A percentile compares a stretch with the other conserved stretches of the same genome.
phyloP scores from a whole-genome alignment of 2,329 filamentous ascomycete genomes.

The Pseudocercospora vitis region DNA sequence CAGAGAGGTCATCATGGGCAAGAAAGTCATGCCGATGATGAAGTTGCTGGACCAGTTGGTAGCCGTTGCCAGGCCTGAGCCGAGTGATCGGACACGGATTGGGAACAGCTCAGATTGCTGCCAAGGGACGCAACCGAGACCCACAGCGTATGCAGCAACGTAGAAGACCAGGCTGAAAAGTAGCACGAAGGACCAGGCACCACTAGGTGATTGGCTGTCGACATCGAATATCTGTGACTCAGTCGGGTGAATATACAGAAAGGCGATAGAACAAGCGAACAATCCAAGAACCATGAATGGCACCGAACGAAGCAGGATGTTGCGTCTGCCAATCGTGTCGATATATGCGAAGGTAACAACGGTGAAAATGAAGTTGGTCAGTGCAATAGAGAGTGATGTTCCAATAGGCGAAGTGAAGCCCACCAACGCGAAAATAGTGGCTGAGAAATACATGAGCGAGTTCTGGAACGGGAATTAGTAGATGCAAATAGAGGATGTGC shows the following conservation, averaged over 20 bases:
- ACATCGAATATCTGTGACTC: conserved; percentile 2
- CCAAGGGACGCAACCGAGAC: conserved; percentile 91
- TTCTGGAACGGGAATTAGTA: conserved; percentile 38
- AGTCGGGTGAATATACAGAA: conserved; percentile 57
- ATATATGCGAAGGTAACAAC: conserved; percentile 48
- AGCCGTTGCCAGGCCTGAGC: conserved; percentile 71
- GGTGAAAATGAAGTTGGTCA: conserved; percentile 50
- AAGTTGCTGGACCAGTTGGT: conserved; percentile 91
- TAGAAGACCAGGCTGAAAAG: conserved; percentile 77
- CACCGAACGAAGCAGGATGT: conserved; percentile 76
- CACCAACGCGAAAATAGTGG: conserved; percentile 50
- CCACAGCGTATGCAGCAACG: conserved; percentile 81
- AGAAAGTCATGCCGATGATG: conserved; percentile 78
- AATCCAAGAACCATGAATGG: conserved; percentile 80
- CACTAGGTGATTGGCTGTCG: background rate
- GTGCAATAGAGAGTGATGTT: conserved; percentile 46
- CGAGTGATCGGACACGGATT: conserved; percentile 68
- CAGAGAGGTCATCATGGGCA: conserved; percentile 79
- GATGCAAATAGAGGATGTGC: background rate
- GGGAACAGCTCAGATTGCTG: conserved; percentile 89
- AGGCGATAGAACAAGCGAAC: conserved; percentile 68
- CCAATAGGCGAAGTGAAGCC: conserved; percentile 48
- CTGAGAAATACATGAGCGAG: conserved; percentile 51
- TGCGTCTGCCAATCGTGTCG: conserved; percentile 46
- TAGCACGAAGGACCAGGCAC: conserved; percentile 54